Evolutionary conservation across 176 grass and related monocot genomes (phyloP).

Genomic region (Alopecurus myosuroides): DNA sequence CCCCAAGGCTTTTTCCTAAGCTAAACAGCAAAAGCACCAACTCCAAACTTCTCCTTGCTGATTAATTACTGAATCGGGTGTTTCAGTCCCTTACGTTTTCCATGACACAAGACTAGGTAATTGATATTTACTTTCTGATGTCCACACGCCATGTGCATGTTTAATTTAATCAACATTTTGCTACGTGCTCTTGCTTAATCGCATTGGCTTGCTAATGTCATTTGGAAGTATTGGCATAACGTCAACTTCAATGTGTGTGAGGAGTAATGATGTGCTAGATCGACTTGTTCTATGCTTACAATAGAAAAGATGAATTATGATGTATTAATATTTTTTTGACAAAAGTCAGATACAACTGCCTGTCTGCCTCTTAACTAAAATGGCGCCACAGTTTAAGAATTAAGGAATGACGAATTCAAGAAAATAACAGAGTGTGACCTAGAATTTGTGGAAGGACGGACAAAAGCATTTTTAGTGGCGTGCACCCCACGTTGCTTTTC

Average conservation of each 20-base stretch:
- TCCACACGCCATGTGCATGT: background rate
- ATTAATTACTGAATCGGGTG: background rate
- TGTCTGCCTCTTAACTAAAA: background rate
- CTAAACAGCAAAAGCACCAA: no score
- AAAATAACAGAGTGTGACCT: background rate
- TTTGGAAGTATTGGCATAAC: background rate
- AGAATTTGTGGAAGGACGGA: background rate
- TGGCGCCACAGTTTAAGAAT: background rate
- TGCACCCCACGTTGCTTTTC: background rate
- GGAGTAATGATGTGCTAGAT: background rate
- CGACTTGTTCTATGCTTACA: background rate
- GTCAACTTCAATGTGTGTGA: background rate
- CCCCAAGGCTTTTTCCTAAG: no score
- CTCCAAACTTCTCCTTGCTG: no score
- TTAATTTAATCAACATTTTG: background rate
- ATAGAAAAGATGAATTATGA: background rate
- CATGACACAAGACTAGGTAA: background rate
- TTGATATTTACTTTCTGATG: background rate
- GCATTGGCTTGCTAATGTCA: background rate
- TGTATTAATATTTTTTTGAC: background rate
- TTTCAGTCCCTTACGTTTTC: background rate
- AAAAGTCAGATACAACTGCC: background rate
- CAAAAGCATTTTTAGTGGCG: background rate
- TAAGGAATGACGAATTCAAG: background rate
- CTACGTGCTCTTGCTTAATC: background rate